Percentiles rank a stretch among this genome's conserved stretches.
These are phyloP conservation scores for Talaromyces thailandensis DNA, from an alignment of 495 filamentous ascomycete species.

Conservation along the genomic window DNA sequence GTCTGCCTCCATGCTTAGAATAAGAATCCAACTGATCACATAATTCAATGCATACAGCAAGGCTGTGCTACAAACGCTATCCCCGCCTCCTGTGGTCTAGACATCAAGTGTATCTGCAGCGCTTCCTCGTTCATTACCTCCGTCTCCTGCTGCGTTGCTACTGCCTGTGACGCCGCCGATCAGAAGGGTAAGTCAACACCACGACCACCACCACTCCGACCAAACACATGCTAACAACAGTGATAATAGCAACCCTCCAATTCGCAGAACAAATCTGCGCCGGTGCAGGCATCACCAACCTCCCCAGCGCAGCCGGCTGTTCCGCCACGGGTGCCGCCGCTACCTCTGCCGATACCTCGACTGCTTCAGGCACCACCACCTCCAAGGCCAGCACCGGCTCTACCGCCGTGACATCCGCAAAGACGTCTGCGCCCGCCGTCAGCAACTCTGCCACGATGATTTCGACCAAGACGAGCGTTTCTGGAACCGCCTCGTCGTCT, in stretches of 20 bases:
- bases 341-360: constrained; percentile 4
- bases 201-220: background rate
- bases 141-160: constrained; percentile 60
- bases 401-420: constrained; percentile 4
- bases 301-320: constrained; percentile 29
- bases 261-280: constrained; percentile 43
- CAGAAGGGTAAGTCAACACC: constrained; percentile 37
- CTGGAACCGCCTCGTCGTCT: background rate
- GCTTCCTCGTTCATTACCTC: constrained; percentile 45
- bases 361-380: background rate
- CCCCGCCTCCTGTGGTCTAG: constrained; percentile 41
- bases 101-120: constrained; percentile 62
- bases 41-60: constrained; percentile 33
- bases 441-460: background rate
- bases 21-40: too few relatives aligned
- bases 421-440: constrained; percentile 9
- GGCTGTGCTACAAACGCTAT: constrained; percentile 41
- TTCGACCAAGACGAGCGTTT: background rate
- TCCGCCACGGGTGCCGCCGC: constrained; percentile 9
- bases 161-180: constrained; percentile 42
- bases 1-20: constrained; percentile 15
- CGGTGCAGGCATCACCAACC: constrained; percentile 26
- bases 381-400: constrained; percentile 7
- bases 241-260: constrained; percentile 36
- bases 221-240: background rate